phyloP scores from a whole-genome alignment of 2,329 filamentous ascomycete species.

The Sarocladiaceae sp. region DNA sequence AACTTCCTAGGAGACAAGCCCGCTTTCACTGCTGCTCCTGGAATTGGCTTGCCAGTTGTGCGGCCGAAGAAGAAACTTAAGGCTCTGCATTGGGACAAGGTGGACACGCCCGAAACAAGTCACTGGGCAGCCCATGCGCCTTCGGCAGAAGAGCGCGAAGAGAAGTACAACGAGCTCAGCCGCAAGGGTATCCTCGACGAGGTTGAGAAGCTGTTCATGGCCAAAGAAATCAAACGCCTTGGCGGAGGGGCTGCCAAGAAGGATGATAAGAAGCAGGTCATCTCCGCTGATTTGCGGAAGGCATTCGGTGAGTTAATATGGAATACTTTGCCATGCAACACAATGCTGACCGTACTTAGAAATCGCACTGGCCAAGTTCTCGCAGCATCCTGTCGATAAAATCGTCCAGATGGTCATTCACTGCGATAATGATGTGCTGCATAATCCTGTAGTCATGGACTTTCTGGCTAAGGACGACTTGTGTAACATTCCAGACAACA shows the following conservation, averaged over 20 bases:
- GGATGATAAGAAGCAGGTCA: conserved; percentile 96
- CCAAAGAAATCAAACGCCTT: conserved; percentile 90
- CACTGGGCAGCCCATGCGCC: conserved; percentile 88
- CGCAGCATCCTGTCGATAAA: conserved; percentile 76
- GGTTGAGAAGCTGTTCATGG: conserved; percentile 95
- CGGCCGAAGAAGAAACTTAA: conserved; percentile 99
- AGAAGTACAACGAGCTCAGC: conserved; percentile 91
- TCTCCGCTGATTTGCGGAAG: conserved; percentile 84
- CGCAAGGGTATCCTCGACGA: conserved; percentile 95
- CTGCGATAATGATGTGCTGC: conserved; percentile 83
- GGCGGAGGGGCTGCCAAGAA: conserved; percentile 70
- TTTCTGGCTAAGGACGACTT: conserved; percentile 91
- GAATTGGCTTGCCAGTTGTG: conserved; percentile 71
- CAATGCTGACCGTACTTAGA: conserved; percentile 42
- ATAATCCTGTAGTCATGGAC: conserved; percentile 92
- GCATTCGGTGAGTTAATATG: conserved; percentile 61
- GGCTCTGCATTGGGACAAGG: conserved; percentile 98
- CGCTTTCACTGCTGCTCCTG: conserved; percentile 42
- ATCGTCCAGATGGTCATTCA: conserved; percentile 92
- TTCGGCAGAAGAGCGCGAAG: conserved; percentile 84
- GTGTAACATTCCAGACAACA: conserved; percentile 88
- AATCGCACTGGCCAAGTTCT: conserved; percentile 92
- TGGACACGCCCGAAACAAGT: conserved; percentile 85
- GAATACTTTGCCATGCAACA: background rate
- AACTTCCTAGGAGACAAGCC: conserved; percentile 69